Conservation (phyloP, 768 basidiomycete genomes). For the Auriscalpium microsporum region DNA sequence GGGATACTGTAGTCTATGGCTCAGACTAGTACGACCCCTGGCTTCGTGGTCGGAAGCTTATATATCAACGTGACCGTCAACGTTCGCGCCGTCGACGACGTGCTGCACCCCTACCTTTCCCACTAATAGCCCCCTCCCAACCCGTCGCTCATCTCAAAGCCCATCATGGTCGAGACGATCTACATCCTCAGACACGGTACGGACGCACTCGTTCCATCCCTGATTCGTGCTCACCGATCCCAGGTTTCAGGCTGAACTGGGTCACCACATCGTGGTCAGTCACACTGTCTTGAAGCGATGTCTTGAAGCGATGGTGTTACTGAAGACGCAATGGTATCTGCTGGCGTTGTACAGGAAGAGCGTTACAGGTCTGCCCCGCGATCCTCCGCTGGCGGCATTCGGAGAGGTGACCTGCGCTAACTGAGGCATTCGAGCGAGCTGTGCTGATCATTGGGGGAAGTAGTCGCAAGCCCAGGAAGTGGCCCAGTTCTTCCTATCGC, state of each 20-base stretch:
- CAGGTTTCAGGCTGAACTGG: conserved; percentile 77
- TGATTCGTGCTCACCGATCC: not conserved
- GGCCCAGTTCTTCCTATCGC: conserved; percentile 49
- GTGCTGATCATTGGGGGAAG: not conserved
- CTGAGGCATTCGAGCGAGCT: not conserved
- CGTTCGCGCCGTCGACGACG: too few species aligned
- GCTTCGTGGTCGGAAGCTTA: too few species aligned
- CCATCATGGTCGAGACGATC: conserved; percentile 48
- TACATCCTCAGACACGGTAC: conserved; percentile 64
- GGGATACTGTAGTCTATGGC: too few species aligned
- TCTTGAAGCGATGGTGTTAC: not conserved
- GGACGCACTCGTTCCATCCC: not conserved
- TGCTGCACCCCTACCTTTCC: not conserved
- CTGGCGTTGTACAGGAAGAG: conserved; percentile 38
- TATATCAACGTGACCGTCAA: too few species aligned
- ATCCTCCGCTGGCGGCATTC: conserved; percentile 64
- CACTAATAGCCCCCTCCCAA: not conserved
- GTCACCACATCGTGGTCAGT: conserved; percentile 53
- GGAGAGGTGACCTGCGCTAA: conserved; percentile 43
- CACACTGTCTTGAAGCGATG: not conserved
- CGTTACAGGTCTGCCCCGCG: conserved; percentile 58
- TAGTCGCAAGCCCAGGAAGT: conserved; percentile 71
- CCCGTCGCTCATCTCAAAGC: not conserved
- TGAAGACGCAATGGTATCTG: too few species aligned
- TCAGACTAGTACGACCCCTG: too few species aligned